Percentiles rank a stretch among this genome's conserved stretches.
These are phyloP conservation scores for Saccharomyces uvarum DNA, from an alignment of 1,139 yeast species.

Conservation along the genomic window DNA sequence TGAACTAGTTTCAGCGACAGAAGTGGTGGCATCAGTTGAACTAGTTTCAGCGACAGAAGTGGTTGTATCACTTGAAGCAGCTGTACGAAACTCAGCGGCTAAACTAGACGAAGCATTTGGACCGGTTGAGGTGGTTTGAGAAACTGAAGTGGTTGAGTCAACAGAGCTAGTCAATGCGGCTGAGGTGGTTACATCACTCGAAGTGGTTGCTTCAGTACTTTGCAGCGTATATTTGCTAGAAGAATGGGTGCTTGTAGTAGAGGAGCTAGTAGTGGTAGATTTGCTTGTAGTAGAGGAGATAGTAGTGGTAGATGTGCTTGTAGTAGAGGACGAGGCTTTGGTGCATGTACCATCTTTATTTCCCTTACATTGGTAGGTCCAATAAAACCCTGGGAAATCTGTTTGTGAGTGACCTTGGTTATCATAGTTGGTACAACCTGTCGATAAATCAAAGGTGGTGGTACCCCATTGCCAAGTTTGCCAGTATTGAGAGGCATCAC, in stretches of 20 bases:
- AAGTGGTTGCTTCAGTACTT: not conserved
- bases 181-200: not conserved
- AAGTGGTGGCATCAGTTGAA: not conserved
- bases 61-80: not conserved
- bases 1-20: not conserved
- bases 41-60: not conserved
- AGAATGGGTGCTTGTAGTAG: not conserved
- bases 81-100: not conserved
- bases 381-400: conserved; percentile 30
- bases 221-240: not conserved
- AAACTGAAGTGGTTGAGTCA: not conserved
- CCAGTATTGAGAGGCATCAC: conserved; percentile 11
- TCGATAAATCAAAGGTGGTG: conserved; percentile 22
- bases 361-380: conserved; percentile 11
- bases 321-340: not conserved
- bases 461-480: conserved; percentile 20
- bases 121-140: not conserved
- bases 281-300: not conserved
- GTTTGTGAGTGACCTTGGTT: conserved; percentile 25
- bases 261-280: not conserved
- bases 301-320: not conserved
- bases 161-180: not conserved
- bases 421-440: conserved; percentile 27
- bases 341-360: not conserved
- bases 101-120: not conserved